Evolutionary conservation across 495 filamentous ascomycete species (phyloP), one percentile per base, ranked within the genome.

Genomic region (Penicillium paxilli): DNA sequence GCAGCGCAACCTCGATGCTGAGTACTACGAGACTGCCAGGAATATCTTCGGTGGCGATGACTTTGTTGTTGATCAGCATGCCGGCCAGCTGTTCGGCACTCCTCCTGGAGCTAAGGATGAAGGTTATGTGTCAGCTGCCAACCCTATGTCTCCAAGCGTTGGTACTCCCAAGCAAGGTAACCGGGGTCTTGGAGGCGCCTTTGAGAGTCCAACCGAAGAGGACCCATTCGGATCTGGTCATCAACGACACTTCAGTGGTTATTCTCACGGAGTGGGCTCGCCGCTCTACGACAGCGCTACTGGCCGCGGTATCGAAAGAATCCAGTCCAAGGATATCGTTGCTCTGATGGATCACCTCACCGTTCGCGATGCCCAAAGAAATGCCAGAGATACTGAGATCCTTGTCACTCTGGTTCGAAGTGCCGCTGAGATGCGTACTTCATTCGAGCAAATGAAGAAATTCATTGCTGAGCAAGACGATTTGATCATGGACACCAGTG

Each of bases 261-360:
- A 95, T 69, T 96, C 94, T 14, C 91, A 96, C 60, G 79, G 79
- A 4, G 70, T 80, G 25, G 84, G 81, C 28, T 93, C 90, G 9
- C 92, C 92, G 5, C 72, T 97, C 16, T 98, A 97, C 63, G 94
- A 98, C 66, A 86, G 90, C 55, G 82, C 93, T 19, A 96, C 90
- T 5, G 94, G 95, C 23, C 83, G 80, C 45, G 93, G 92, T 26
- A 89, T 96, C 54, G 92, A 98, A 55, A 80, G 86, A 33, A 99
- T 99, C 52, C 87, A 99, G 68, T 96, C 91, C 5, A 93, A 96
- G 72, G 95, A 99, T 66, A 95, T 99, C 61, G 87, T 98, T 57
- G 92, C 94, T 35, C 76, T 99, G 22, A 98, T 99, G 94, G 92
- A 99, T 65, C 94, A 96, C 68, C 87, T 98, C 55, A 98, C 94